These are phyloP conservation scores for Lachancea waltii DNA, from an alignment of 805 yeast species.

Conservation along the genomic window DNA sequence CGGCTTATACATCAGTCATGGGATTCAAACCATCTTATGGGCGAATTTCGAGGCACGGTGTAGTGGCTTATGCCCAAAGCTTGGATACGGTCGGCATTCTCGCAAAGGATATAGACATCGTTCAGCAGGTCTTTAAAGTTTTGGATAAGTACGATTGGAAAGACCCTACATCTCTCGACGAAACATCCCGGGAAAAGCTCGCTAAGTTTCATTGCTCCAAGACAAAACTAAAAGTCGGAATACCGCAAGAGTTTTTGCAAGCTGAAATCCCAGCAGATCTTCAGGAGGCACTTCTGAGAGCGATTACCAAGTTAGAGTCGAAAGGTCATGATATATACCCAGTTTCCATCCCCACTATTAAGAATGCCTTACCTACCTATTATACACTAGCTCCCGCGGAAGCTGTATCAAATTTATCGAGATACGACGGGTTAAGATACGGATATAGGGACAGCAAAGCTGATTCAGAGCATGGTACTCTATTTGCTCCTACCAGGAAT, in stretches of 20 bases:
- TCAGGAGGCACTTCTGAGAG: conserved; percentile 40
- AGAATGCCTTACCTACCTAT: conserved; percentile 67
- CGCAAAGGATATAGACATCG: conserved; percentile 40
- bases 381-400: conserved; percentile 88
- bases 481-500: conserved; percentile 55
- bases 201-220: conserved; percentile 11
- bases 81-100: conserved; percentile 90
- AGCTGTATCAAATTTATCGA: conserved; percentile 84
- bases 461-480: conserved; percentile 33
- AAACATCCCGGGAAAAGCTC: conserved; percentile 31
- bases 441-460: conserved; percentile 46
- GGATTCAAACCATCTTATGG: conserved; percentile 97
- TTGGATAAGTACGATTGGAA: conserved; percentile 58
- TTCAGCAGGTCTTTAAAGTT: conserved; percentile 45
- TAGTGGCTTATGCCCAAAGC: conserved; percentile 87
- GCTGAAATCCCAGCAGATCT: conserved; percentile 46
- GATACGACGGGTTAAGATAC: conserved; percentile 87
- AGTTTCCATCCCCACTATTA: conserved; percentile 66
- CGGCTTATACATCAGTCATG: conserved; percentile 71
- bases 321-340: conserved; percentile 48
- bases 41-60: conserved; percentile 85
- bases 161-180: conserved; percentile 69
- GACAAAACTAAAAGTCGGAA: conserved; percentile 49
- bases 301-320: conserved; percentile 39
- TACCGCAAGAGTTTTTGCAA: conserved; percentile 61